Evolutionary conservation across 2,329 filamentous ascomycete species (phyloP).

Genomic region (Exserohilum turcica): DNA sequence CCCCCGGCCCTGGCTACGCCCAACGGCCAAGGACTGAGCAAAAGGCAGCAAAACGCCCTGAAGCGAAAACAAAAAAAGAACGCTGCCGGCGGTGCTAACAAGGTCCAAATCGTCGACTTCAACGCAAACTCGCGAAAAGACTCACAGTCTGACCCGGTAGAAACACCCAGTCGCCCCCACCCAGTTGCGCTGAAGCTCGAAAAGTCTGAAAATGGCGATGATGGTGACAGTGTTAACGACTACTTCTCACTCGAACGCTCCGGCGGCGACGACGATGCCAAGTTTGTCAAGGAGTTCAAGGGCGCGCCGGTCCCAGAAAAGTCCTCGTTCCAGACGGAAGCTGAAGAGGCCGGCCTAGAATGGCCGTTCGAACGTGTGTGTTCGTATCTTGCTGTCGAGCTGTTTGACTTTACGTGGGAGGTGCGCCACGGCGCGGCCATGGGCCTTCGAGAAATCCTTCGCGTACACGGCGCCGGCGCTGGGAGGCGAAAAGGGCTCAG

Average conservation of each 20-base stretch:
- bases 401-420: constrained; percentile 95
- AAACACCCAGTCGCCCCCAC: constrained; percentile 55
- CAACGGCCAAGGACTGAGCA: constrained; percentile 67
- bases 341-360: constrained; percentile 76
- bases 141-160: constrained; percentile 63
- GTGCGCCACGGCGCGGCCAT: constrained; percentile 95
- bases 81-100: constrained; percentile 85
- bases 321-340: constrained; percentile 79
- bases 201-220: constrained; percentile 64
- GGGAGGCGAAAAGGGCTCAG: constrained; percentile 75
- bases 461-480: constrained; percentile 88
- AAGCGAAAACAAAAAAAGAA: constrained; percentile 94
- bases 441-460: constrained; percentile 87
- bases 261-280: constrained; percentile 84
- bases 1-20: constrained; percentile 52
- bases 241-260: constrained; percentile 88
- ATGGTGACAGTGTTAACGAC: constrained; percentile 59
- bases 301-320: constrained; percentile 81
- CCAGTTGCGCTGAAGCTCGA: constrained; percentile 62
- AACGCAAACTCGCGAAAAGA: constrained; percentile 68
- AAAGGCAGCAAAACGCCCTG: constrained; percentile 89
- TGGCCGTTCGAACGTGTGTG: constrained; percentile 96
- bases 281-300: constrained; percentile 95
- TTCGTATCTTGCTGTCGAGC: constrained; percentile 89
- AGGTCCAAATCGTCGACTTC: constrained; percentile 87